Conservation (phyloP, 495 filamentous ascomycete genomes). For the Podospora australis region DNA sequence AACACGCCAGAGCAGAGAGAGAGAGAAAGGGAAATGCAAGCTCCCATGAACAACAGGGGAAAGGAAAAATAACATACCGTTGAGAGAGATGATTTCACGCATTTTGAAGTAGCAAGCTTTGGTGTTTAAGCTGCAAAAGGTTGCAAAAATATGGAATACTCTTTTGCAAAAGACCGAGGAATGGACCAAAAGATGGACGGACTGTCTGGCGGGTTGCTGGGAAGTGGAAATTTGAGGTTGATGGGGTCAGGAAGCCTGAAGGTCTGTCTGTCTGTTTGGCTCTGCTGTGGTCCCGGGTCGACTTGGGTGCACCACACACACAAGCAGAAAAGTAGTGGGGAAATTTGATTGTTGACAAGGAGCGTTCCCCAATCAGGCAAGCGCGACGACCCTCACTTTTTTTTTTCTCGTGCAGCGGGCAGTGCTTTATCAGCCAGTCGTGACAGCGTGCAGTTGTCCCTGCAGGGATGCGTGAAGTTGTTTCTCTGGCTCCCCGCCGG, state of each 20-base stretch:
- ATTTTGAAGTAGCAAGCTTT: slow-evolving; percentile 52
- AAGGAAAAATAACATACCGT: slow-evolving; percentile 62
- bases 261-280: too few species aligned
- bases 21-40: too few species aligned
- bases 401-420: too few species aligned
- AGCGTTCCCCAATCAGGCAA: slow-evolving; percentile 24
- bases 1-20: too few species aligned
- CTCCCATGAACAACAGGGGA: slow-evolving; percentile 11
- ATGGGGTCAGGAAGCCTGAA: slow-evolving; percentile 26
- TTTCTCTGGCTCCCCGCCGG: background rate
- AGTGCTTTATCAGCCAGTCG: slow-evolving; percentile 22
- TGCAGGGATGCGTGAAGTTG: background rate
- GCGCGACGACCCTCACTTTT: slow-evolving; percentile 17
- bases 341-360: slow-evolving; percentile 35
- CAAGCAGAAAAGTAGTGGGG: slow-evolving; percentile 26
- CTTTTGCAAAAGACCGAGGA: slow-evolving; percentile 8
- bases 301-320: slow-evolving; percentile 20
- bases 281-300: too few species aligned
- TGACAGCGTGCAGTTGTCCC: background rate
- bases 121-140: slow-evolving; percentile 7
- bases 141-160: slow-evolving; percentile 12
- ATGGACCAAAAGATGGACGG: slow-evolving; percentile 13
- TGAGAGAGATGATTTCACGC: slow-evolving; percentile 99
- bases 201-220: slow-evolving; percentile 10
- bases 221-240: slow-evolving; percentile 30